Evolutionary conservation across 345 rosid species (phyloP), one percentile per base, ranked within the genome.

Genomic region (Carallia pectinifolia): DNA sequence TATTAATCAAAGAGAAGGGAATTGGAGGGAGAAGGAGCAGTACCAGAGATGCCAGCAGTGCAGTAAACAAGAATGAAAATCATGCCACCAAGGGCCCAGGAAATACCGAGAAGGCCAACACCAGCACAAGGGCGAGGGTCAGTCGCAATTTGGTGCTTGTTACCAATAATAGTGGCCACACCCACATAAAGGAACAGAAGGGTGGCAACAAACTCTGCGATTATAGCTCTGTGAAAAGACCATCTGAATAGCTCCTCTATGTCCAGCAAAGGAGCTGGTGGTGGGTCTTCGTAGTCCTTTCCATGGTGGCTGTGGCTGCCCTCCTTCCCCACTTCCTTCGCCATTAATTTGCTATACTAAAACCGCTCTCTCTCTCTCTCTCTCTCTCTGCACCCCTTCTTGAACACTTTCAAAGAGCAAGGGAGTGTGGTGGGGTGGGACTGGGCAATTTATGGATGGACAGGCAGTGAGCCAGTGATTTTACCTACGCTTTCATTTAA

Each of bases 11-110:
- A 44, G 44, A 2, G 44, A 1, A 8, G 15, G 15, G 48, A 13
- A 12, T 10, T 44, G 48, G 48, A 44, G 13, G 12, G 13, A 44
- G 17, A 23, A 19, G 60, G 29, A 10, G 27, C 34, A 30, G 60
- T 27, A 30, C 15, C 69, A 52, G 69, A 66, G 34, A 66, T 66
- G 29, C 69, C 69, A 8, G 69, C 69, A 53, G 69, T 52, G 69
- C 69, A 66, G 18, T 53, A 66, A 38, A 66, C 69, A 34, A 66
- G 69, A 17, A 66, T 6, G 59, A 66, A 66, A 66, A 66, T 66
- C 69, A 53, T 66, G 47, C 47, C 47, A 66, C 69, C 60, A 19
- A 66, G 53, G 13, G 69, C 29, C 60, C 60, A 66, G 19, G 60
- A 56, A 50, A 66, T 18, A 38, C 69, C 69, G 2, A 34, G 69